phyloP scores from a whole-genome alignment of 2,329 filamentous ascomycete genomes.

The Clonostachys byssicola region DNA sequence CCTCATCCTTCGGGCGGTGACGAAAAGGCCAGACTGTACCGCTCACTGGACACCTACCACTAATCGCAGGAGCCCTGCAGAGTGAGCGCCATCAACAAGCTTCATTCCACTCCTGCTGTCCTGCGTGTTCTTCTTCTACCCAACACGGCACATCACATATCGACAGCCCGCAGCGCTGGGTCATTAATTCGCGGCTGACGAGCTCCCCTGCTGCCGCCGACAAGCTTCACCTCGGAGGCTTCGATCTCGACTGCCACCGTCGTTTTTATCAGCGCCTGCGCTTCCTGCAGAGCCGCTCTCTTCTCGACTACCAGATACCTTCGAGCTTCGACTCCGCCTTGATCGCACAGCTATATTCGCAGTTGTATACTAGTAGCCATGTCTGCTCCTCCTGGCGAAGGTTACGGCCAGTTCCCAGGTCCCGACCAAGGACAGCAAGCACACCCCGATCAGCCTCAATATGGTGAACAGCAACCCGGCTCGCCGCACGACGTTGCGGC shows the following conservation, averaged over 20 bases:
- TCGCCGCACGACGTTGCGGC: constrained; percentile 24
- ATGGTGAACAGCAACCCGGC: constrained; percentile 24
- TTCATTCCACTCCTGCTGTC: too few relatives aligned
- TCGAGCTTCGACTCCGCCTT: constrained; percentile 1
- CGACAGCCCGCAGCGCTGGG: too few relatives aligned
- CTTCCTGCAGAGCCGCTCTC: constrained; percentile 9
- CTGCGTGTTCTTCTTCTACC: too few relatives aligned
- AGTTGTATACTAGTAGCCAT: constrained; percentile 27
- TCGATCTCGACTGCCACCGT: too few relatives aligned
- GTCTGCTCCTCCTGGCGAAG: constrained; percentile 54
- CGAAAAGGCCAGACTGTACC: constrained; percentile 5
- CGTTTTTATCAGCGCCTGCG: constrained; percentile 3
- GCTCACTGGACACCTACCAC: too few relatives aligned
- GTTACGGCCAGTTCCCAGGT: constrained; percentile 44
- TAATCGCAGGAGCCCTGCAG: too few relatives aligned
- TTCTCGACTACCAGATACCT: constrained; percentile 2
- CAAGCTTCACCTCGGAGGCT: too few relatives aligned
- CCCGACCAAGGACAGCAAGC: constrained; percentile 21
- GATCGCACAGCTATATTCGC: not conserved
- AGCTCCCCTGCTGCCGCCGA: too few relatives aligned
- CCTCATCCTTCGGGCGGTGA: constrained; percentile 3
- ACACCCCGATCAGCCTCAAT: constrained; percentile 25
- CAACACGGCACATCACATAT: too few relatives aligned
- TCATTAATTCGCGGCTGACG: too few relatives aligned
- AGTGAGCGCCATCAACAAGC: too few relatives aligned